Evolutionary conservation across 768 basidiomycete species (phyloP), one percentile per base, ranked within the genome.

Genomic region (Rubroboletus pulcherrimus): DNA sequence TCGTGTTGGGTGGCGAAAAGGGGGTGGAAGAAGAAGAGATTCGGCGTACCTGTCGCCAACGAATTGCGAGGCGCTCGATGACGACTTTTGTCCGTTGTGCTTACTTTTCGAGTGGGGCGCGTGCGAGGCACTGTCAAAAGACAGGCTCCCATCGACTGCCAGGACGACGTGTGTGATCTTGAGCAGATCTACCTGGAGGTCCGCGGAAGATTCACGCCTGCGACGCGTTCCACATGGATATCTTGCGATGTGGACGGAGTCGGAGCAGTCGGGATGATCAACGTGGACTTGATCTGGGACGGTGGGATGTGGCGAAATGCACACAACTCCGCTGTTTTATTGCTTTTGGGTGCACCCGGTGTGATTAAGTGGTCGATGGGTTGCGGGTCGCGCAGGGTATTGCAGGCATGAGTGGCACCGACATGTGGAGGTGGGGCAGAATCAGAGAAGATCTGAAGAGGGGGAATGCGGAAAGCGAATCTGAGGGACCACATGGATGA

Each of bases 121-220:
- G 55, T 53, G 58, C 26, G 55, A 42, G 51, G 33, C 15, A 21
- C 47, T 38, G 29, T 41, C 38, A 52, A 33, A 35, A 31, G 2
- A 37, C 29, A 55, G 58, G 64, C 38, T 53, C 24, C 10, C 57
- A 65, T 57, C 56, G 57, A 66, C 41, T 49, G 56, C 47, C 33
- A 63, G 66, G 58, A 63, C 51, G 58, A 63, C 58, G 40, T 46
- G 35, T 6, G 50, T 61, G 54, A 66, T 69, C 67, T 61, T 7
- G 56, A 45, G 39, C 1, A 64, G 57, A 64, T 69, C 67, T 67
- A 51, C 56, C 54, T 59, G 59, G 65, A 67, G 44, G 67, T 67
- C 66, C 66, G 66, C 66, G 66, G 66, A 62, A 67, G 67, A 67
- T 69, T 67, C 66, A 69, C 66, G 55, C 35, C 39, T 53, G 59